Conservation (phyloP, 768 basidiomycete genomes). For the Tylopilus vinaceipallidus region DNA sequence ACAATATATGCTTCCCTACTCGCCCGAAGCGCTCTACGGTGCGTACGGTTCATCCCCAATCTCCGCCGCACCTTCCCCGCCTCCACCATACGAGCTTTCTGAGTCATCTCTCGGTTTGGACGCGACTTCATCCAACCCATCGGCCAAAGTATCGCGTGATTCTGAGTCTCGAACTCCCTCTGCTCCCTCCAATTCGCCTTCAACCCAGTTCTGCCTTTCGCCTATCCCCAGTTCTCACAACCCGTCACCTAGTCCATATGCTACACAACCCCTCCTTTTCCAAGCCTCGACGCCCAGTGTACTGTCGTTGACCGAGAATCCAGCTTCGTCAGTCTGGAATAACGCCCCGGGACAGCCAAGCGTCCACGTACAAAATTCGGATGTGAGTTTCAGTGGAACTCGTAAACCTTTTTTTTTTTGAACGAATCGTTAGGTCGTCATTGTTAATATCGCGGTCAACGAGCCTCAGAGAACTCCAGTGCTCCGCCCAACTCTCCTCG, state of each 20-base stretch:
- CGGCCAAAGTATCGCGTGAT: constrained; percentile 7
- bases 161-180: constrained; percentile 19
- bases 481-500: neutral
- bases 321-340: constrained; percentile 10
- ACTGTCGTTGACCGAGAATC: neutral
- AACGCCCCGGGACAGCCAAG: neutral
- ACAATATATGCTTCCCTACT: constrained; percentile 23
- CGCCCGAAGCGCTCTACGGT: constrained; percentile 27
- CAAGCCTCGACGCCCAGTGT: too few species aligned
- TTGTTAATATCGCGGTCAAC: constrained; percentile 13
- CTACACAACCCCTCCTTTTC: constrained; percentile 1
- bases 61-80: constrained; percentile 50
- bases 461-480: constrained; percentile 7
- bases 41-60: constrained; percentile 49
- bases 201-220: neutral
- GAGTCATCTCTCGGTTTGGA: too few species aligned
- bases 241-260: constrained; percentile 10
- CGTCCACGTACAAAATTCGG: constrained; percentile 1
- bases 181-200: constrained; percentile 12
- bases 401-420: neutral
- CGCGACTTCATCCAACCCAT: constrained; percentile 15
- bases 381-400: constrained; percentile 8
- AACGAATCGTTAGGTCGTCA: constrained; percentile 6
- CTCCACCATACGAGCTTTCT: constrained; percentile 14
- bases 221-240: constrained; percentile 12